These are phyloP conservation scores for Naematelia aurantialba DNA, from an alignment of 768 basidiomycete genomes.

Conservation along the genomic window DNA sequence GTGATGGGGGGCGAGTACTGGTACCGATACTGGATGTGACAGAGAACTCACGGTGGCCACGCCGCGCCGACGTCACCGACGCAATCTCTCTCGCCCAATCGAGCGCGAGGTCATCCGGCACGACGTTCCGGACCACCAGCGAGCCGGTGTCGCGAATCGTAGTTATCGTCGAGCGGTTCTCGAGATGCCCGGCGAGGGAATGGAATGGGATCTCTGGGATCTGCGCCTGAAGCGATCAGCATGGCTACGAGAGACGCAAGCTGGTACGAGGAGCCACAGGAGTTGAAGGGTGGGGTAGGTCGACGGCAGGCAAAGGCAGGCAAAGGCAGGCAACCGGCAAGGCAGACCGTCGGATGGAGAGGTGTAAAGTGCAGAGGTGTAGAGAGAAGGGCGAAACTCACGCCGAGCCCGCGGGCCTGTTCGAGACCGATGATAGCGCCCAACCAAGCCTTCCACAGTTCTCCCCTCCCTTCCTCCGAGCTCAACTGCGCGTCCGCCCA, in stretches of 20 bases:
- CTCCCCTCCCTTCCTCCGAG: constrained; percentile 6
- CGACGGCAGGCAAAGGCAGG: no score
- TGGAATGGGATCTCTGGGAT: constrained; percentile 32
- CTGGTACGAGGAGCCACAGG: no score
- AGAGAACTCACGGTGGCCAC: constrained; percentile 24
- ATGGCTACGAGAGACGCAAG: no score
- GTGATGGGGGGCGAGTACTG: no score
- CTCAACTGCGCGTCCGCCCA: constrained; percentile 13
- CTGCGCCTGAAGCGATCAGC: constrained; percentile 17
- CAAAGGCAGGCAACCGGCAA: no score
- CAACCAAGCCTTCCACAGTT: constrained; percentile 7
- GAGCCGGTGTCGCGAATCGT: constrained; percentile 22
- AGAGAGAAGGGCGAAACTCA: constrained; percentile 5
- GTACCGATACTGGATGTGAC: neutral
- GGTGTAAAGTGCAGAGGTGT: neutral
- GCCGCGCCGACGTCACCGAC: constrained; percentile 11
- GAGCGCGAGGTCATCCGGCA: constrained; percentile 27
- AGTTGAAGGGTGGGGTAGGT: no score
- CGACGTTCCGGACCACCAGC: constrained; percentile 37
- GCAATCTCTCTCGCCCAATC: constrained; percentile 25
- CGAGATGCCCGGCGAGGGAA: constrained; percentile 16
- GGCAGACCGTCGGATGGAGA: no score
- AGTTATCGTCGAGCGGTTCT: constrained; percentile 4
- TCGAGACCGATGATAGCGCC: constrained; percentile 10
- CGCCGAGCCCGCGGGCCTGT: constrained; percentile 3